A percentile compares a stretch with the other conserved stretches of the same genome.
Evolutionary conservation across 2,329 filamentous ascomycete species (phyloP).

Genomic region (Epichloe gansuensis): DNA sequence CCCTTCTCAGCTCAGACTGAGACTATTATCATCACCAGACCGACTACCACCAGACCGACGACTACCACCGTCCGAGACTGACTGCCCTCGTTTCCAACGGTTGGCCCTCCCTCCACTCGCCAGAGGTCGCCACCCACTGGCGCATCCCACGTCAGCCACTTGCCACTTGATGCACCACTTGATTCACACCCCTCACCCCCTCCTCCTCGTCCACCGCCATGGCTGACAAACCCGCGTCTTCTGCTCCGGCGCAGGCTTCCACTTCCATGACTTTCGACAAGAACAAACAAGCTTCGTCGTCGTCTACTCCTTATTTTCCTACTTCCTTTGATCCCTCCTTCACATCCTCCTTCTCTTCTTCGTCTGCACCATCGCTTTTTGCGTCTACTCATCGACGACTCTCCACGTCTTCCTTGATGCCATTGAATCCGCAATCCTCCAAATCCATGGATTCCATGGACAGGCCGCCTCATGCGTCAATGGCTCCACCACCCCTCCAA

Average conservation of each 20-base stretch:
- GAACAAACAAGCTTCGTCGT: constrained; percentile 5
- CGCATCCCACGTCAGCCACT: constrained; percentile 4
- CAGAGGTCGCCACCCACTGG: constrained; percentile 2
- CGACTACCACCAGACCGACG: background rate
- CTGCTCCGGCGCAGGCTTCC: constrained; percentile 16
- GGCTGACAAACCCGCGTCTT: constrained; percentile 26
- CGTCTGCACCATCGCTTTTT: constrained; percentile 7
- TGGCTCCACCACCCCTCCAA: constrained; percentile 19
- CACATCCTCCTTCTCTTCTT: constrained; percentile 9
- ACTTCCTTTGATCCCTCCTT: background rate
- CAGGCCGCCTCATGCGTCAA: constrained; percentile 12
- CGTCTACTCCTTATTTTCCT: constrained; percentile 5
- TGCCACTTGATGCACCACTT: too few species aligned
- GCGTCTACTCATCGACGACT: constrained; percentile 7
- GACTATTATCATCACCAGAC: background rate
- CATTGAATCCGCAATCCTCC: constrained; percentile 11
- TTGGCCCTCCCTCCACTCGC: background rate
- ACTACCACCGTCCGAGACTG: too few species aligned
- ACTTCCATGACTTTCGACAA: constrained; percentile 22
- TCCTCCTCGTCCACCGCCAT: constrained; percentile 1
- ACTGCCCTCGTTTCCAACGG: background rate
- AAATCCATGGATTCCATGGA: constrained; percentile 2
- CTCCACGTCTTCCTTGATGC: constrained; percentile 14
- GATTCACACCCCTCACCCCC: background rate
- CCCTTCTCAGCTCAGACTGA: too few species aligned